These are phyloP conservation scores for Acanthamoeba polyphaga DNA, from an alignment of 208 protist species.

Conservation along the genomic window DNA sequence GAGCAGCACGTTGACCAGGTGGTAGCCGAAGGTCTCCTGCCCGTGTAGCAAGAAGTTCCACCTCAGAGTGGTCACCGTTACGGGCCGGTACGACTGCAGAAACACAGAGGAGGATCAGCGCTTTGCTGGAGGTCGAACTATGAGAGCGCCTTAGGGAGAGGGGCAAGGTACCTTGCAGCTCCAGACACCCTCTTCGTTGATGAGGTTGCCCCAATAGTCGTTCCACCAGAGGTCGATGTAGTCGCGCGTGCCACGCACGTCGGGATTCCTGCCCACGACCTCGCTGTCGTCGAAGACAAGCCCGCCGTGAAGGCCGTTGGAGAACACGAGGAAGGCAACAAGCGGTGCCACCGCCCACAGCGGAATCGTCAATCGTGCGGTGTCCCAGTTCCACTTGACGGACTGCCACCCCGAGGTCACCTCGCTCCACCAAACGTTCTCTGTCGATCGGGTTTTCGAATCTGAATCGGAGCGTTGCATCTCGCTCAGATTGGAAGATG, in stretches of 20 bases:
- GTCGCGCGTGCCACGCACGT: background rate
- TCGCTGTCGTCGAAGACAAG: constrained; percentile 72
- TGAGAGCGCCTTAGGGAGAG: background rate
- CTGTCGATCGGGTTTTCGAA: background rate
- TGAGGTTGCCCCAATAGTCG: constrained; percentile 77
- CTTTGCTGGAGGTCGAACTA: background rate
- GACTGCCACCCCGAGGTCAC: background rate
- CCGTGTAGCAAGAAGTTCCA: constrained; percentile 62
- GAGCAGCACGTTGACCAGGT: constrained; percentile 68
- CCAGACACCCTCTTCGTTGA: constrained; percentile 49
- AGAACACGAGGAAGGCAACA: constrained; percentile 67
- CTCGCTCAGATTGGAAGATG: background rate
- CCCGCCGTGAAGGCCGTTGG: constrained; percentile 42
- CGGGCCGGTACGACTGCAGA: constrained; percentile 75
- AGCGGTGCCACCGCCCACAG: constrained; percentile 16
- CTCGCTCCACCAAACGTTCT: background rate
- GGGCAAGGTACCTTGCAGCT: constrained; percentile 51
- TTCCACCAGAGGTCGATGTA: constrained; percentile 2
- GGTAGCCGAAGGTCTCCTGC: constrained; percentile 56
- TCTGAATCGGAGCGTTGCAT: no score
- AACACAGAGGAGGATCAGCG: no score
- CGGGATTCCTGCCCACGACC: constrained; percentile 42
- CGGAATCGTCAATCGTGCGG: constrained; percentile 7
- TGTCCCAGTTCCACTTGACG: background rate
- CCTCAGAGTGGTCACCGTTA: constrained; percentile 36